Conservation (phyloP, 768 basidiomycete species). For the Zangia roseola region DNA sequence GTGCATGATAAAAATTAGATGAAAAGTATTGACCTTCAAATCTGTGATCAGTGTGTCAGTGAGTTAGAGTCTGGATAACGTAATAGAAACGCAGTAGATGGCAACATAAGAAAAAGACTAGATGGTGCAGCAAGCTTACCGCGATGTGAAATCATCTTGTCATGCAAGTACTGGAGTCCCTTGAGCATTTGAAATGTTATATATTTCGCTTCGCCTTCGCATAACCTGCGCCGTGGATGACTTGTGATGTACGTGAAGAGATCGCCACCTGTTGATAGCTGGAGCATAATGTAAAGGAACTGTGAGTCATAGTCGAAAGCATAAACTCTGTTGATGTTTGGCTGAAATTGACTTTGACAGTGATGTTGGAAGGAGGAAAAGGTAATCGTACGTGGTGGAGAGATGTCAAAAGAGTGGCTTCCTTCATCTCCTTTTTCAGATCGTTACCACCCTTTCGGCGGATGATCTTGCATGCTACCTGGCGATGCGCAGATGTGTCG, state of each 20-base stretch:
- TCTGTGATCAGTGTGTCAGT: constrained; percentile 39
- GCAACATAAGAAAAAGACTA: not conserved
- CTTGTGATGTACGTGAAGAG: constrained; percentile 83
- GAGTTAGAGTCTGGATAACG: not conserved
- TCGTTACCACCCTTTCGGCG: constrained; percentile 50
- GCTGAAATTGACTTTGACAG: constrained; percentile 39
- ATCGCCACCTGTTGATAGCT: constrained; percentile 83
- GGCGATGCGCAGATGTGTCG: constrained; percentile 58
- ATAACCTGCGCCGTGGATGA: constrained; percentile 53
- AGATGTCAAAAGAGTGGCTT: constrained; percentile 69
- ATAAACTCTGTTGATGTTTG: constrained; percentile 78
- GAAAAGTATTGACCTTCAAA: constrained; percentile 49
- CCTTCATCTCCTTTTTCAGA: constrained; percentile 62
- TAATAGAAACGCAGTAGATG: not conserved
- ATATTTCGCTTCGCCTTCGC: constrained; percentile 82
- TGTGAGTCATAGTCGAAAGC: constrained; percentile 61
- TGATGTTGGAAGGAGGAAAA: not conserved
- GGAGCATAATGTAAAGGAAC: constrained; percentile 81
- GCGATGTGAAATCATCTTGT: constrained; percentile 72
- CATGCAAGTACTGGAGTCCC: constrained; percentile 69
- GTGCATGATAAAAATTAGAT: not conserved
- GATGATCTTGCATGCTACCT: constrained; percentile 85
- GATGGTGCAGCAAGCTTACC: constrained; percentile 41
- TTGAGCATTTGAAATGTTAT: constrained; percentile 78
- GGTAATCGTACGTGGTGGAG: constrained; percentile 60